Conservation (phyloP, 1,284 basidiomycete species). For the Takashimella tepidaria region DNA sequence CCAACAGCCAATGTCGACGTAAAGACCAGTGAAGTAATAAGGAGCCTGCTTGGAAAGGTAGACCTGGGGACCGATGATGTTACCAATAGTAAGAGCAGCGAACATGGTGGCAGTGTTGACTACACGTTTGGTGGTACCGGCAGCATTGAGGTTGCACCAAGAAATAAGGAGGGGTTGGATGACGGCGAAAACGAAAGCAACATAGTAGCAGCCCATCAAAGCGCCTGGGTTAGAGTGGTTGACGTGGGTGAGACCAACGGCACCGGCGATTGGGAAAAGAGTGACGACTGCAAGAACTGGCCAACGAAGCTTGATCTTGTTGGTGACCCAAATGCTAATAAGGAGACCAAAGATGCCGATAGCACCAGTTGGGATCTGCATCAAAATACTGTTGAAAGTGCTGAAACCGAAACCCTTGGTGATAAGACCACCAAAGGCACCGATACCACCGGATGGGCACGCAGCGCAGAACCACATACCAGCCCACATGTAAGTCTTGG, state of each 20-base stretch:
- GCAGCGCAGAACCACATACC: constrained; percentile 34
- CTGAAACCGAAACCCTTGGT: constrained; percentile 34
- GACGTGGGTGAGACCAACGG: constrained; percentile 32
- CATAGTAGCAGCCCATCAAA: constrained; percentile 39
- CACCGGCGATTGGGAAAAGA: constrained; percentile 40
- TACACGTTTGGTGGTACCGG: constrained; percentile 42
- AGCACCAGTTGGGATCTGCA: constrained; percentile 52
- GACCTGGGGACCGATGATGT: constrained; percentile 38
- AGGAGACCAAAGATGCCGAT: constrained; percentile 52
- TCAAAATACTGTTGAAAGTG: constrained; percentile 45
- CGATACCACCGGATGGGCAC: constrained; percentile 43
- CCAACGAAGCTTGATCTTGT: constrained; percentile 53
- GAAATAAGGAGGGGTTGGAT: constrained; percentile 38
- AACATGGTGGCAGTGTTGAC: constrained; percentile 34
- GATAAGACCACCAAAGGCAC: constrained; percentile 43
- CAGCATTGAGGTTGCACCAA: constrained; percentile 41
- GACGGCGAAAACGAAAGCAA: constrained; percentile 32
- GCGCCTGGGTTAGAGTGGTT: constrained; percentile 20
- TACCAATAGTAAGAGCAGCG: constrained; percentile 27
- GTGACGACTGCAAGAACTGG: constrained; percentile 50
- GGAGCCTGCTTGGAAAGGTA: constrained; percentile 35
- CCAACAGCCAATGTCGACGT: constrained; percentile 40
- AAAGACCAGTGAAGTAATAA: constrained; percentile 37
- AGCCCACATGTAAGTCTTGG: constrained; percentile 39
- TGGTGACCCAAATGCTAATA: constrained; percentile 49